Percentiles rank a stretch among this genome's conserved stretches.
Conservation (phyloP, 192 early-diverging fungal genomes). For the Backusella liffmaniae region DNA sequence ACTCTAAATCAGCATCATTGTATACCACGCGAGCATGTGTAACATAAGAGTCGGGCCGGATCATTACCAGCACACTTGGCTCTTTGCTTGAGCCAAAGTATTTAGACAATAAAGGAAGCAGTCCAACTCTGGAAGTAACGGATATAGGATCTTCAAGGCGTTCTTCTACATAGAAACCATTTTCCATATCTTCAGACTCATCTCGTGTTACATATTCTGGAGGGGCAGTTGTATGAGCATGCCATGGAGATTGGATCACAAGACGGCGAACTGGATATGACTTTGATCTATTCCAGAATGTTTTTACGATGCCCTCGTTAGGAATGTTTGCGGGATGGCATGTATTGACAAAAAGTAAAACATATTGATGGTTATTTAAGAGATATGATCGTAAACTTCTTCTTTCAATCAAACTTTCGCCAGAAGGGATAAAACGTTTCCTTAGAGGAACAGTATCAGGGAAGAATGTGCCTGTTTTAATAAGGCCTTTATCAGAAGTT, state of each 20-base stretch:
- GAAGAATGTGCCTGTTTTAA: background rate
- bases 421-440: background rate
- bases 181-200: background rate
- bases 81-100: background rate
- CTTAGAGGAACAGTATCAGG: constrained; percentile 1
- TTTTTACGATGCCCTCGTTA: background rate
- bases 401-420: background rate
- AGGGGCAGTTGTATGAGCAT: background rate
- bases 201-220: background rate
- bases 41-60: constrained; percentile 34
- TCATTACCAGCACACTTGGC: constrained; percentile 13
- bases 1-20: background rate
- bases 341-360: background rate
- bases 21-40: constrained; percentile 10
- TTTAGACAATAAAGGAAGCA: background rate
- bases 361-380: background rate
- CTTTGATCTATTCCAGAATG: background rate
- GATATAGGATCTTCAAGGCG: background rate
- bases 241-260: constrained; percentile 14
- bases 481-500: constrained; percentile 2
- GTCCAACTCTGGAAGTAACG: constrained; percentile 8
- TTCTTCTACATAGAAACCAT: background rate
- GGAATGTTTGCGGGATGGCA: background rate
- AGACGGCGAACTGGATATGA: background rate
- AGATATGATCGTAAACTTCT: background rate